Evolutionary conservation across 495 filamentous ascomycete species (phyloP).

Genomic region (Hyaloscypha variabilis): DNA sequence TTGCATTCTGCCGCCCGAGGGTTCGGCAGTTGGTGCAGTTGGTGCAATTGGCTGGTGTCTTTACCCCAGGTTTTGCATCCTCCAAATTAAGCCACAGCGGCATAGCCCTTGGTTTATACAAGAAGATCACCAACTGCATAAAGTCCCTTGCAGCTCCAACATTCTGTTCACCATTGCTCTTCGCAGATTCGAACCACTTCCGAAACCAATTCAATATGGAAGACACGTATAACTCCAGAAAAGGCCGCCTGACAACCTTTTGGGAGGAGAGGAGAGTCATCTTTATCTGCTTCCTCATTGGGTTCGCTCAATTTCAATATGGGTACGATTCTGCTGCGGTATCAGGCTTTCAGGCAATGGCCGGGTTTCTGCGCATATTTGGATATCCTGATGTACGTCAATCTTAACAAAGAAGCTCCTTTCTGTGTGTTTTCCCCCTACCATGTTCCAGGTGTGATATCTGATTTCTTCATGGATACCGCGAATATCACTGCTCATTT

Average conservation of each 20-base stretch:
- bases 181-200: background rate
- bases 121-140: background rate
- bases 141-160: background rate
- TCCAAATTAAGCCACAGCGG: background rate
- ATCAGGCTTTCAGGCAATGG: conserved; percentile 45
- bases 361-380: conserved; percentile 48
- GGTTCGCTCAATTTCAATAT: conserved; percentile 45
- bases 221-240: background rate
- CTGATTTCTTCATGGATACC: no score
- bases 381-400: conserved; percentile 40
- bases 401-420: conserved; percentile 30
- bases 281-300: conserved; percentile 39
- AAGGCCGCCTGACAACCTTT: conserved; percentile 14
- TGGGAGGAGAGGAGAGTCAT: conserved; percentile 35
- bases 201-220: conserved; percentile 2
- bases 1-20: background rate
- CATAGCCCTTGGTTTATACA: background rate
- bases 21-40: background rate
- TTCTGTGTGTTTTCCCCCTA: no score
- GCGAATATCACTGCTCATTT: background rate
- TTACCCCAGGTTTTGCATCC: background rate
- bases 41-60: background rate
- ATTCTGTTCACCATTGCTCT: background rate
- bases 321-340: conserved; percentile 46
- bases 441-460: no score